Conservation (phyloP, 2,329 filamentous ascomycete genomes). For the Talaromyces sp. region DNA sequence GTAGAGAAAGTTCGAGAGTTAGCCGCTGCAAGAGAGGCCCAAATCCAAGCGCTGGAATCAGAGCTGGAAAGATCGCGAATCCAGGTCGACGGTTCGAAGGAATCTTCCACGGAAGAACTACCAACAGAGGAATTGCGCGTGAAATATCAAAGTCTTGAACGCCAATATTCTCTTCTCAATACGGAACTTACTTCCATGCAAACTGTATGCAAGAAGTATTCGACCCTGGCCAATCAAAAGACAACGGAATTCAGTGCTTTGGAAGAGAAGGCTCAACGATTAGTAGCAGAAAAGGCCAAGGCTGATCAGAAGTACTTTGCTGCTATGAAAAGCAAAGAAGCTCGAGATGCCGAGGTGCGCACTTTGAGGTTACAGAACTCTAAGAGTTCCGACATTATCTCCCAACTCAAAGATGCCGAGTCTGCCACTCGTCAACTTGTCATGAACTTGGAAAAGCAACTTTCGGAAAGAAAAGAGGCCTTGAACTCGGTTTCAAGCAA, state of each 20-base stretch:
- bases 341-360: slow-evolving; percentile 73
- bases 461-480: slow-evolving; percentile 74
- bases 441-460: slow-evolving; percentile 84
- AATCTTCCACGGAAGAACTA: slow-evolving; percentile 41
- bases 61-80: slow-evolving; percentile 68
- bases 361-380: slow-evolving; percentile 74
- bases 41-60: slow-evolving; percentile 75
- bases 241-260: slow-evolving; percentile 68
- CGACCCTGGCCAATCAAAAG: slow-evolving; percentile 79
- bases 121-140: slow-evolving; percentile 65
- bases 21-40: slow-evolving; percentile 69
- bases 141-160: slow-evolving; percentile 69
- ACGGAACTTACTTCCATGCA: slow-evolving; percentile 86
- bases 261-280: slow-evolving; percentile 70
- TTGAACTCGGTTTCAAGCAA: slow-evolving; percentile 67
- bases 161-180: slow-evolving; percentile 77
- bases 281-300: slow-evolving; percentile 86
- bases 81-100: slow-evolving; percentile 47
- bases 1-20: slow-evolving; percentile 74
- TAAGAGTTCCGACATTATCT: slow-evolving; percentile 89
- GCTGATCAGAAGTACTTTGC: slow-evolving; percentile 98
- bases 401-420: slow-evolving; percentile 88
- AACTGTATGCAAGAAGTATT: slow-evolving; percentile 83
- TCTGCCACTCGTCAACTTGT: slow-evolving; percentile 68
- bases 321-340: slow-evolving; percentile 89